A percentile compares a stretch with the other conserved stretches of the same genome.
Evolutionary conservation across 441 rosid species (phyloP).

Genomic region (Populus hybrid): DNA sequence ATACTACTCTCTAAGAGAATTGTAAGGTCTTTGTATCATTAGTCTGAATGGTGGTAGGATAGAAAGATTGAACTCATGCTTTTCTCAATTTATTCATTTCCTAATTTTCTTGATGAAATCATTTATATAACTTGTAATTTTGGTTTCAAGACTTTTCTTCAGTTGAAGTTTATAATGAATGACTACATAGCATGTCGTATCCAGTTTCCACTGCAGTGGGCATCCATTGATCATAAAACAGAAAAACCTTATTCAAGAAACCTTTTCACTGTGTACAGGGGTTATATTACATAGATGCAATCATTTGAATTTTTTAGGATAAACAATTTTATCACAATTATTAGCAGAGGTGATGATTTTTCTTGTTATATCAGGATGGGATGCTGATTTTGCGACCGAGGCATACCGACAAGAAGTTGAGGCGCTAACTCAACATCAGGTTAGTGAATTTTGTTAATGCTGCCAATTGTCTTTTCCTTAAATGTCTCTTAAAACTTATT

Average conservation of each 20-base stretch:
- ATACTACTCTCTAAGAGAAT: not conserved
- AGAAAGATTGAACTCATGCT: not conserved
- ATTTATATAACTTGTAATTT: not conserved
- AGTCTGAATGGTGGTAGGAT: not conserved
- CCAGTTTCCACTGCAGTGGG: not conserved
- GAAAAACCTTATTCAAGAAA: not conserved
- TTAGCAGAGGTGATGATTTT: not conserved
- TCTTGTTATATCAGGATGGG: constrained; percentile 66
- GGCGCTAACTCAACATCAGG: constrained; percentile 93
- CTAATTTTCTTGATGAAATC: not conserved
- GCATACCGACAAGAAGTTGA: constrained; percentile 98
- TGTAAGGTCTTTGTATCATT: not conserved
- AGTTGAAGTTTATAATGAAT: not conserved
- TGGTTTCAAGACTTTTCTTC: not conserved
- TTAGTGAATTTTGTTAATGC: constrained; percentile 25
- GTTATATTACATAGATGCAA: not conserved
- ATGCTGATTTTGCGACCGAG: constrained; percentile 99
- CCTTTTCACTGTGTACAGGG: not conserved
- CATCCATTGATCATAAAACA: not conserved
- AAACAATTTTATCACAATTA: not conserved
- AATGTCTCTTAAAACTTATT: constrained; percentile 15
- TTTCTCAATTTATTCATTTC: not conserved
- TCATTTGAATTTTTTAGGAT: not conserved
- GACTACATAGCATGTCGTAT: not conserved
- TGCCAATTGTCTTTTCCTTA: not conserved